A percentile compares a stretch with the other conserved stretches of the same genome.
phyloP scores from a whole-genome alignment of 2,329 filamentous ascomycete genomes.

The Diplodia sapinea region DNA sequence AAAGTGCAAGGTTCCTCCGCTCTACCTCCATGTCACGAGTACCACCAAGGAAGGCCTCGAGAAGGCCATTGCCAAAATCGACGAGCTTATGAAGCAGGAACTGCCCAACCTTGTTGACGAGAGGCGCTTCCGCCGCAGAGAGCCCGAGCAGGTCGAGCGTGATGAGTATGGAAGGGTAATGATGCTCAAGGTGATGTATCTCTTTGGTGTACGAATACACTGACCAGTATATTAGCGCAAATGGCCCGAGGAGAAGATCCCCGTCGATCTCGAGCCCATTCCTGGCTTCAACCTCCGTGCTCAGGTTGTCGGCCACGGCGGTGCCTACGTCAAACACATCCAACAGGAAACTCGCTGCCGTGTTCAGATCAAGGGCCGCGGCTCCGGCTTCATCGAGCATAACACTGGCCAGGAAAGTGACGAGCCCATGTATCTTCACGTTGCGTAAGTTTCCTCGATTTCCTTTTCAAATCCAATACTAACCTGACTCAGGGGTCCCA shows the following conservation, averaged over 20 bases:
- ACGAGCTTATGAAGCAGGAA: slow-evolving; percentile 95
- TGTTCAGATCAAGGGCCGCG: slow-evolving; percentile 96
- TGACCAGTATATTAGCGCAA: slow-evolving; percentile 70
- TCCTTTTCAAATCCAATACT: slow-evolving; percentile 18
- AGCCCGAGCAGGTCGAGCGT: slow-evolving; percentile 80
- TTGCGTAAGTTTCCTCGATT: slow-evolving; percentile 69
- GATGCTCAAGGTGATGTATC: slow-evolving; percentile 11
- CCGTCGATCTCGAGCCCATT: slow-evolving; percentile 86
- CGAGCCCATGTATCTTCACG: slow-evolving; percentile 95
- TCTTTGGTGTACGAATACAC: slow-evolving; percentile 28
- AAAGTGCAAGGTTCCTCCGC: slow-evolving; percentile 74
- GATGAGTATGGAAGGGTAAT: slow-evolving; percentile 87
- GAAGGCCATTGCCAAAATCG: slow-evolving; percentile 82
- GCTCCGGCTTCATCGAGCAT: slow-evolving; percentile 91
- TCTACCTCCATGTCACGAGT: slow-evolving; percentile 95
- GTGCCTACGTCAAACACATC: slow-evolving; percentile 97
- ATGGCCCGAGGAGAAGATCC: slow-evolving; percentile 97
- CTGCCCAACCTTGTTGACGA: slow-evolving; percentile 95
- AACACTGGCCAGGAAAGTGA: slow-evolving; percentile 90
- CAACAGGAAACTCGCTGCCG: slow-evolving; percentile 93
- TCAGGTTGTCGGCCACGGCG: slow-evolving; percentile 92
- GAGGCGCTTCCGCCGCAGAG: slow-evolving; percentile 83
- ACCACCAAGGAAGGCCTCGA: slow-evolving; percentile 91
- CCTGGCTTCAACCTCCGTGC: slow-evolving; percentile 95
- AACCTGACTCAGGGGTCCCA: slow-evolving; percentile 70